phyloP scores from a whole-genome alignment of 73 alveolate genomes.

The Tetrahymena borealis region DNA sequence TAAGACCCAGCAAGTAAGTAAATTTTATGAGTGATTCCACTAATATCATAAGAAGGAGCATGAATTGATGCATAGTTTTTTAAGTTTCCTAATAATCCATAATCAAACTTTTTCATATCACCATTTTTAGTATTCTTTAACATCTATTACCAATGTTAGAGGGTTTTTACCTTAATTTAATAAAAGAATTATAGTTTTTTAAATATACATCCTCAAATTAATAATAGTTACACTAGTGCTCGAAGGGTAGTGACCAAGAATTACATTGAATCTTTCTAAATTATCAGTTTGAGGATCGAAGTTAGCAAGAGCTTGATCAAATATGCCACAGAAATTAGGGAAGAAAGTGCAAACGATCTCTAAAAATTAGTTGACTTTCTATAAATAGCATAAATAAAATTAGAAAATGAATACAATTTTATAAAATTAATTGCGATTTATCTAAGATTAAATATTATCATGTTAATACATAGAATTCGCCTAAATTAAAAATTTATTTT shows the following conservation, averaged over 20 bases:
- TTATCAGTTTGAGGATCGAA: not conserved
- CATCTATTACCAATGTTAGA: not conserved
- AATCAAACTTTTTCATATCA: not conserved
- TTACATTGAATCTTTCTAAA: not conserved
- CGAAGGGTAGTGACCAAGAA: not conserved
- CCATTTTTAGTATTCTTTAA: not conserved
- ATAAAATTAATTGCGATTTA: too few species aligned
- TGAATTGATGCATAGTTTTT: not conserved
- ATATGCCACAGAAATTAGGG: not conserved
- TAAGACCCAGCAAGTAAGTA: not conserved
- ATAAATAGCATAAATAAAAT: too few species aligned
- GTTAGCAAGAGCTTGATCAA: not conserved
- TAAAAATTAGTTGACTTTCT: not conserved
- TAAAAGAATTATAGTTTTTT: not conserved
- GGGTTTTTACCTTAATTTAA: not conserved
- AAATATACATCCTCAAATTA: not conserved
- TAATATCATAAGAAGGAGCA: not conserved
- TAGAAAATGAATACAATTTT: too few species aligned
- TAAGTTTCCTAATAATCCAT: not conserved
- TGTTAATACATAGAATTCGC: too few species aligned
- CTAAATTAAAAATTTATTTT: too few species aligned
- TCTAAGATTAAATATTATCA: too few species aligned
- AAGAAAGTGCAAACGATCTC: not conserved
- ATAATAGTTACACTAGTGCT: not conserved
- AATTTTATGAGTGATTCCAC: not conserved